Evolutionary conservation across 768 basidiomycete genomes (phyloP), one percentile per base, ranked within the genome.

Genomic region (Lyophyllum semitale): DNA sequence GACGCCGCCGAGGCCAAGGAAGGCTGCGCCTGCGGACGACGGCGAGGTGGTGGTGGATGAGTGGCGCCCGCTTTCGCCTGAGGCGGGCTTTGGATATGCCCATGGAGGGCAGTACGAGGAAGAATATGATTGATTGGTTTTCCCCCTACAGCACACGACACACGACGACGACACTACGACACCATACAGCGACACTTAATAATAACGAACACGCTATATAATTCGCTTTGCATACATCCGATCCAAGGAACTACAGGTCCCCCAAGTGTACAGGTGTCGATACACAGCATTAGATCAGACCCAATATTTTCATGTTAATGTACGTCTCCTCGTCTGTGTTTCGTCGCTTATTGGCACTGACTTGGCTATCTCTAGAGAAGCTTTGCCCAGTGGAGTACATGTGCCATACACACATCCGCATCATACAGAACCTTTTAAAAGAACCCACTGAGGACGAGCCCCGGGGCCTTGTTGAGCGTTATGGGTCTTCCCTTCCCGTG

Each of bases 91-190:
- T 20, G 43, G 46, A 4, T 40, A 37, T 43, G 47, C 44, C 40
- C 40, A 43, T 18, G 45, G 59, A 33, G 58, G 35, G 29, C 57
- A 61, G 54, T 77, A 75, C 48, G 74, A 75, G 48, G 71, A 76
- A 61, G 73, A 74, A 66, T 76, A 74, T 60, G 75, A 71, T 63
- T 72, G 53, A 70, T 29, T 18, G 27, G 1, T 45, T 29, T 29
- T 45, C 26, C 17, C 26, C 44, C 17, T 17, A n/a, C 20, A 48
- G 22, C 30, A 22, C 11, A 30, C 18, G 46, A 5, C 30, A n/a
- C 29, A 30, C 17, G 11, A 26, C 23, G 5, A 43, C 42, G 5
- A n/a, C 17, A 7, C 5, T 15, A 26, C 42, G 23, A 43, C 42
- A 43, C 42, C 18, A 22, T 4, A 23, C 30, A 11, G 11, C 46